These are phyloP conservation scores for Exsudoporus frostii DNA, from an alignment of 768 basidiomycete genomes.

Conservation along the genomic window DNA sequence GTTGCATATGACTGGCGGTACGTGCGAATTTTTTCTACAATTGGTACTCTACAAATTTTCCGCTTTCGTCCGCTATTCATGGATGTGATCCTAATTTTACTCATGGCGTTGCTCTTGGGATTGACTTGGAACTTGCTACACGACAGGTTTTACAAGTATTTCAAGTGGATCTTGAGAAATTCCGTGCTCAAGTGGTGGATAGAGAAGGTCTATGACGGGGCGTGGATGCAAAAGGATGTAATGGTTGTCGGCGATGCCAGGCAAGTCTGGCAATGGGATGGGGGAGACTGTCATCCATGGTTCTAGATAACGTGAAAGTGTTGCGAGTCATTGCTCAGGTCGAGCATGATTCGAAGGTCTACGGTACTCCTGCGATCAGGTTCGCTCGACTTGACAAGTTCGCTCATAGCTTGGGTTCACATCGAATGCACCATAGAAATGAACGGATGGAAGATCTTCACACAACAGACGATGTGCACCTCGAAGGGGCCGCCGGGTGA, in stretches of 20 bases:
- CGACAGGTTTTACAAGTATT: conserved; percentile 30
- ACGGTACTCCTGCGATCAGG: no score
- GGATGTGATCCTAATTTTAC: not conserved
- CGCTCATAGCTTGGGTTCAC: not conserved
- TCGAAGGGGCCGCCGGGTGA: no score
- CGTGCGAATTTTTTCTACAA: not conserved
- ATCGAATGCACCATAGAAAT: not conserved
- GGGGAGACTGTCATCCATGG: conserved; percentile 23
- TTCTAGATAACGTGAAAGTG: no score
- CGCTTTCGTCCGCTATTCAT: not conserved
- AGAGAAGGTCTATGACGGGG: conserved; percentile 33
- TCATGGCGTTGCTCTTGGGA: no score
- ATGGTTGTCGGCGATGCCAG: conserved; percentile 36
- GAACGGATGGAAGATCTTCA: no score
- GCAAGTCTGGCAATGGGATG: conserved; percentile 20
- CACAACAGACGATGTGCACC: no score
- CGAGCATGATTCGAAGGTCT: no score
- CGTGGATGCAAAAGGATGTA: conserved; percentile 36
- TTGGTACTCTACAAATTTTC: not conserved
- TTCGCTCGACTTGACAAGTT: not conserved
- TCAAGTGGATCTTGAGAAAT: conserved; percentile 38
- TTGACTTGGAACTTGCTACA: not conserved
- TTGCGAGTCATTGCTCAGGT: no score
- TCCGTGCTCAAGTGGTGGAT: conserved; percentile 43
- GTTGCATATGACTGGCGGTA: conserved; percentile 37